A percentile compares a stretch with the other conserved stretches of the same genome.
phyloP scores from a whole-genome alignment of 495 filamentous ascomycete genomes.

The Trichocladium antarcticum region DNA sequence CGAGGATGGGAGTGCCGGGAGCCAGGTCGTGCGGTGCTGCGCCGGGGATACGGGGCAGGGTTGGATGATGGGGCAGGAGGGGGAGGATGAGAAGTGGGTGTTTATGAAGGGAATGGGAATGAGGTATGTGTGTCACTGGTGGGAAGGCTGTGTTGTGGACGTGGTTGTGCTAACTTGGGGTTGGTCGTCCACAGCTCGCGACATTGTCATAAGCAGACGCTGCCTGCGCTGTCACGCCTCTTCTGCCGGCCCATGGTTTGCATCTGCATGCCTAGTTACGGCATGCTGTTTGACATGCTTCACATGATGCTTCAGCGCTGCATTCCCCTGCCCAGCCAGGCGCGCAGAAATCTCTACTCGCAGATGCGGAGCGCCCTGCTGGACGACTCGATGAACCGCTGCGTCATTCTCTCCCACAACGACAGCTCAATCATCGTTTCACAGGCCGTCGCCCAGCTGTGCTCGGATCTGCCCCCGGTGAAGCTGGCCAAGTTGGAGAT shows the following conservation, averaged over 20 bases:
- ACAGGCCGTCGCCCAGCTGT: slow-evolving; percentile 28
- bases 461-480: slow-evolving; percentile 27
- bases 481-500: slow-evolving; percentile 32
- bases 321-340: slow-evolving; percentile 17
- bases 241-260: slow-evolving; percentile 30
- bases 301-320: slow-evolving; percentile 24
- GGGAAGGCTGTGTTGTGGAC: neutral
- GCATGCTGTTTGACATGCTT: slow-evolving; percentile 25
- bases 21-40: slow-evolving; percentile 12
- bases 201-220: slow-evolving; percentile 16
- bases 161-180: neutral
- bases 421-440: slow-evolving; percentile 25
- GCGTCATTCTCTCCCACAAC: slow-evolving; percentile 31
- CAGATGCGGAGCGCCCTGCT: slow-evolving; percentile 27
- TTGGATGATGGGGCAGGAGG: slow-evolving; percentile 22
- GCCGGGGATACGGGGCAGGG: too few species aligned
- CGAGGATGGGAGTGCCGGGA: slow-evolving; percentile 14
- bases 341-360: slow-evolving; percentile 22
- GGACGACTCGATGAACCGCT: slow-evolving; percentile 25
- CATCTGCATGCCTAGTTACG: slow-evolving; percentile 23
- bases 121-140: slow-evolving; percentile 8
- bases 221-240: slow-evolving; percentile 22
- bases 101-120: slow-evolving; percentile 27
- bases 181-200: slow-evolving; percentile 12
- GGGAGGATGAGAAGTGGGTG: slow-evolving; percentile 27